Conservation (phyloP, 2,329 filamentous ascomycete genomes). For the Pseudocercospora pini-densiflorae region DNA sequence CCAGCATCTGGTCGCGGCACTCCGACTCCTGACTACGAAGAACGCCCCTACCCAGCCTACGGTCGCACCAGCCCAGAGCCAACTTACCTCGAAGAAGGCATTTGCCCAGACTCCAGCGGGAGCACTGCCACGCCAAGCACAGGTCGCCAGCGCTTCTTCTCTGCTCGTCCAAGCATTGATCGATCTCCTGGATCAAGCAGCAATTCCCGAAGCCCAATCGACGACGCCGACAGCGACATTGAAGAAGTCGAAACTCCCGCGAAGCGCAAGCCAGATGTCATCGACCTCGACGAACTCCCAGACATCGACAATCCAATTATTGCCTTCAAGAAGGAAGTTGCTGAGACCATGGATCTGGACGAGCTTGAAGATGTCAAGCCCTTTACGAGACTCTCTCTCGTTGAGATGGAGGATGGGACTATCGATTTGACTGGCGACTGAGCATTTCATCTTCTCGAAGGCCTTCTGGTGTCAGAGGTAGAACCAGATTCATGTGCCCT, state of each 20-base stretch:
- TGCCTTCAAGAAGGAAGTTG: background rate
- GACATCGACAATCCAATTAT: background rate
- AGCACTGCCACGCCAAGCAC: background rate
- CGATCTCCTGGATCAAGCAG: background rate
- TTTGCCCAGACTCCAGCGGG: background rate
- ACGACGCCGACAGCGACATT: background rate
- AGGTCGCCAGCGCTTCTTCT: background rate
- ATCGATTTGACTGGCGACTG: background rate
- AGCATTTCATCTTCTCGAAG: background rate
- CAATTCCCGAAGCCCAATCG: background rate
- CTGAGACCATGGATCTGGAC: background rate
- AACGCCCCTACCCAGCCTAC: background rate
- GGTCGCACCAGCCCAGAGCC: background rate
- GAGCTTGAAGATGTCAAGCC: background rate
- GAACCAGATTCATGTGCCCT: background rate
- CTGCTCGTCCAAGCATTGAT: background rate
- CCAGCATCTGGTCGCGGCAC: background rate
- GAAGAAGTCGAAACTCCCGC: background rate
- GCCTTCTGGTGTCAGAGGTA: background rate
- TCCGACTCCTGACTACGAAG: background rate
- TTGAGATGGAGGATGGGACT: background rate
- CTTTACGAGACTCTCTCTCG: background rate
- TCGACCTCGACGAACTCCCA: background rate
- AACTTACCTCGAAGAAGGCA: slow-evolving; percentile 2
- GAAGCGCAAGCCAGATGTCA: background rate